Base-by-base conservation (phyloP, 768 basidiomycete species). In the Leccinum olivaceopallidum region DNA sequence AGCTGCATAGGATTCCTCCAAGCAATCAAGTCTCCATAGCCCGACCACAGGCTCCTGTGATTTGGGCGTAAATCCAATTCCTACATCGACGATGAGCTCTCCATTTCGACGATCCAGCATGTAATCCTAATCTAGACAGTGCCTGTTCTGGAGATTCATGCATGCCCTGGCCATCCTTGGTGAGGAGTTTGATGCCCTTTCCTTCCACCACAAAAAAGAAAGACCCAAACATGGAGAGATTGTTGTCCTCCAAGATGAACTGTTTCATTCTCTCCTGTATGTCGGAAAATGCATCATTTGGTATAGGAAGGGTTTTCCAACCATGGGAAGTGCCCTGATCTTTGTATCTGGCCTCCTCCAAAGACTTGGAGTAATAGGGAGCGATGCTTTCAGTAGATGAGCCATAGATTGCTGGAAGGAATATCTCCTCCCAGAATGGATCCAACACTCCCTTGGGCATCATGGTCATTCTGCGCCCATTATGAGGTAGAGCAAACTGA, bases 151-250 rank as follows among this genome's bases (percentile, higher is more conserved):
- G 52, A 5, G 47, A 53, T 1, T 13, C 5, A 2, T 61, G 9
- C 0, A 37, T 34, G 0, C 51, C 39, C 1, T 63, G 59, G 12
- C 60, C 50, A 56, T 62, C 44, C 32, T 53, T 65, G 0, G 63
- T 68, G 8, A 54, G 26, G 0, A 68, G 61, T 53, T 68, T 68
- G 50, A 68, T 60, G 0, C 57, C 59, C 32, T 65, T 68, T 6
- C 36, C 56, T 12, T 68, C 58, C 0, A 67, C 30, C 0, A 51
- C 56, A 24, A 67, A 68, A 28, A 65, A 68, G 3, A 63, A 67
- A 28, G 26, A 28, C 0, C 59, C 60, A 62, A 54, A 68, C 8
- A 59, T 54, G 0, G 20, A 24, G 1, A 9, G 13, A 6, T 18
- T 26, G 2, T 5, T 13, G 2, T 55, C 6, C 10, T 55, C 47